Base-by-base conservation (phyloP, 2,329 filamentous ascomycete species). In the Stagonosporopsis chrysanthemi region DNA sequence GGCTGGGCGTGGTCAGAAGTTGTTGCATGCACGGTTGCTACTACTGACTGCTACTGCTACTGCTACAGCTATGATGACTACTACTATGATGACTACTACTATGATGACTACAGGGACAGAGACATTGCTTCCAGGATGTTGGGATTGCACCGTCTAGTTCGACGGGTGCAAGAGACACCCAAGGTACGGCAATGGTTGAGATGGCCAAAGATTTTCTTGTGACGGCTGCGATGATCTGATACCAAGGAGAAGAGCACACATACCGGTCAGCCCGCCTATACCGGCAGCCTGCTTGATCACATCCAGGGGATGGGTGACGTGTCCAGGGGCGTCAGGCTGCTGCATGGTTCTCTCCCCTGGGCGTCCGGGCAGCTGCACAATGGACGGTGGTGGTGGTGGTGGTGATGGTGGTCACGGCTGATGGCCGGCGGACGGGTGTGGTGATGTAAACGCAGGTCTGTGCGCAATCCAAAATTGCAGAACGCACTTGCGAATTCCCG, bases 1-100 rank as follows among this genome's bases (percentile, higher is more conserved):
- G 48, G 89, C 88, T 74, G 47, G 19, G 31, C 5, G 31, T 33
- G 31, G 31, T 33, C 31, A 33, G 31, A 33, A n/a, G 31, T n/a
- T 33, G 31, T 15, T n/a, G 14, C 14, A 7, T 15, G 31, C 31
- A 33, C 15, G 31, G 14, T 14, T 33, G 6, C 31, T 15, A 7
- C 3, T 3, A 33, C 31, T 14, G 3, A 33, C 31, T 15, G 14
- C 11, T 15, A 14, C 31, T 33, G 14, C 3, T 33, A 6, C 31
- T 14, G 12, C 12, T 33, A 7, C 14, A n/a, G 14, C 31, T 26
- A 8, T 26, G 24, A 6, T 4, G 5, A 8, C 24, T 26, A 26
- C 24, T 26, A 26, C 24, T 26, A 26, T 4, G n/a, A n/a, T n/a
- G n/a, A 26, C 24, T 6, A 26, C 24, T 6, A 26, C 24, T 6